These are phyloP conservation scores for Xylariaceae sp. DNA, from an alignment of 2,329 filamentous ascomycete species.

Conservation along the genomic window DNA sequence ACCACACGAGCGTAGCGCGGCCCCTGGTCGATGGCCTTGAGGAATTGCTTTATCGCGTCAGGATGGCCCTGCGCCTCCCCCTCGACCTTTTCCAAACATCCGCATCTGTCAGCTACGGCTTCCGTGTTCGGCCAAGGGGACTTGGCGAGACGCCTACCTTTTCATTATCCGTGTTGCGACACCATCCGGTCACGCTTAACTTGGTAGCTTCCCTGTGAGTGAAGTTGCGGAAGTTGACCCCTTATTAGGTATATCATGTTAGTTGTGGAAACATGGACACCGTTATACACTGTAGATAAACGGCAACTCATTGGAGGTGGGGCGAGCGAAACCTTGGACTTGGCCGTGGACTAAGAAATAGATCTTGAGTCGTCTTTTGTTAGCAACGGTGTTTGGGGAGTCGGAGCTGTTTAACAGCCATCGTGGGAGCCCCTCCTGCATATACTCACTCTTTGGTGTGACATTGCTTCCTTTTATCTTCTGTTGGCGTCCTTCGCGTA, in stretches of 20 bases:
- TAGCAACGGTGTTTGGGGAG: no score
- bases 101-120: not conserved
- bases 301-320: not conserved
- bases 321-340: conserved; percentile 55
- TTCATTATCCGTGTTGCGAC: conserved; percentile 51
- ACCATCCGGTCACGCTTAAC: conserved; percentile 54
- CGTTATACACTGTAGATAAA: no score
- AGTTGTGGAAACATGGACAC: no score
- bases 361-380: conserved; percentile 35
- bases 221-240: conserved; percentile 55
- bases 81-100: conserved; percentile 56
- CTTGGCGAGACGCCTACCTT: no score
- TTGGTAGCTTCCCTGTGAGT: conserved; percentile 46
- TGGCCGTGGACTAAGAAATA: conserved; percentile 62
- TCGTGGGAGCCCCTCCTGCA: no score
- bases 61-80: conserved; percentile 80
- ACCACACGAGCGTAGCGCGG: conserved; percentile 68
- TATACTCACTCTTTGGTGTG: not conserved
- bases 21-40: conserved; percentile 70
- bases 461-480: not conserved
- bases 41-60: conserved; percentile 59
- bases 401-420: no score
- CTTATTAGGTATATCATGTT: conserved; percentile 30
- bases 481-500: no score
- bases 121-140: no score